Evolutionary conservation across 108 stramenopile species (phyloP), one percentile per base, ranked within the genome.

Genomic region (Craspedostauros australis): DNA sequence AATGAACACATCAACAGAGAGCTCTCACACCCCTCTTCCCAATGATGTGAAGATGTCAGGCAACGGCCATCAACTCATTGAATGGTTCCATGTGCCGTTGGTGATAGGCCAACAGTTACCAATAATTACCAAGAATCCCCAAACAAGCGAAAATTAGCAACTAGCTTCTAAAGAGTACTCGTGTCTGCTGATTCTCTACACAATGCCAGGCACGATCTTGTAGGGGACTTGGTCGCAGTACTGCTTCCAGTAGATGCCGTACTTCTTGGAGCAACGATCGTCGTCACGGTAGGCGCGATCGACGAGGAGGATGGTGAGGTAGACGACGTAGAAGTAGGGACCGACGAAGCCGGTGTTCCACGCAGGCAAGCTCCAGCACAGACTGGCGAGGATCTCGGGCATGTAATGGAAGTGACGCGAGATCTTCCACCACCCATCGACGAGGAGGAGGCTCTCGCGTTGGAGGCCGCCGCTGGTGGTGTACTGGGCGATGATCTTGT

Each of bases 321-420:
- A 99, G 12, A 81, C 39, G 18, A 83, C 86, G 66, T 99, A 99
- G 66, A 97, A 91, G 68, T 84, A 91, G 14, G 91, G 86, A 18
- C 62, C 64, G 8, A 88, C 79, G 23, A 96, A 45, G 25, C 68
- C 55, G 15, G 60, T 60, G 40, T 84, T 71, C 57, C 68, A 50
- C 21, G 84, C 57, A 20, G 94, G 95, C 1, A 89, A 53, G 36
- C 79, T 78, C 99, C 99, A 99, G 50, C 76, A 87, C 49, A 92
- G 83, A 2, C 91, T 75, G 5, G 95, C 95, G 54, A 75, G 41
- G 58, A 99, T 68, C 68, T 98, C 97, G 36, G 77, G 77, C 37
- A 97, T 72, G 77, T 99, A 99, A 62, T 98, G 96, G 71, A 98
- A 95, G 66, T 99, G 97, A 53, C 97, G 79, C 23, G 96, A 76